Percentiles rank a stretch among this genome's conserved stretches.
phyloP scores from a whole-genome alignment of 2,329 filamentous ascomycete species.

The Sordariomycetes sp. region DNA sequence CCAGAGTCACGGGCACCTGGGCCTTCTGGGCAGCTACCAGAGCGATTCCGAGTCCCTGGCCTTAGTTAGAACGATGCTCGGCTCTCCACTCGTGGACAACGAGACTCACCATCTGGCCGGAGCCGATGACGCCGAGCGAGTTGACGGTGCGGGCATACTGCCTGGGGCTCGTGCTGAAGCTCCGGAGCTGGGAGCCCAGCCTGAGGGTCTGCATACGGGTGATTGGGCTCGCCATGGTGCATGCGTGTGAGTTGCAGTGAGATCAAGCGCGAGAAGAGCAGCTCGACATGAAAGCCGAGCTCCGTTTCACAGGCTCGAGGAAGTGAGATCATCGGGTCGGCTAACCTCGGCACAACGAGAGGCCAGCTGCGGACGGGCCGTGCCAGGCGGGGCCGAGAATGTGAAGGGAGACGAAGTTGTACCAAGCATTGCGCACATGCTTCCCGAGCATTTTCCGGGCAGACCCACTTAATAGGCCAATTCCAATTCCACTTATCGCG shows the following conservation, averaged over 20 bases:
- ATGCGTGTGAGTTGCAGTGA: neutral
- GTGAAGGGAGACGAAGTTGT: no score
- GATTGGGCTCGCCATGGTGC: conserved; percentile 28
- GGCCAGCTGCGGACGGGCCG: neutral
- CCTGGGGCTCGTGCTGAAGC: conserved; percentile 59
- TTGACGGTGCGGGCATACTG: conserved; percentile 64
- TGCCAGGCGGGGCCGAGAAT: neutral
- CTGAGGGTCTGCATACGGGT: conserved; percentile 20
- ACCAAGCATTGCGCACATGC: neutral
- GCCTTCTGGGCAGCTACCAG: conserved; percentile 84
- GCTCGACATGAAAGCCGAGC: neutral
- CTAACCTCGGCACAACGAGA: conserved; percentile 28
- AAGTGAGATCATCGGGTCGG: conserved; percentile 16
- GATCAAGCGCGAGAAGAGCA: neutral
- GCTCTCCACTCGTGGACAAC: neutral
- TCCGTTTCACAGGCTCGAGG: conserved; percentile 1
- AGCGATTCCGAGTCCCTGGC: conserved; percentile 85
- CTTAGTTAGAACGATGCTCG: conserved; percentile 9
- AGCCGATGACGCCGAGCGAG: conserved; percentile 81
- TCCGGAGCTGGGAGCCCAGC: conserved; percentile 20
- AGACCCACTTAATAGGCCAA: neutral
- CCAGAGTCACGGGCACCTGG: conserved; percentile 69
- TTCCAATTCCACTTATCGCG: neutral
- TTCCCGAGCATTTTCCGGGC: neutral
- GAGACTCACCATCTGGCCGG: conserved; percentile 79